Evolutionary conservation across 2,329 filamentous ascomycete genomes (phyloP), one percentile per base, ranked within the genome.

Genomic region (Curvularia lunata): DNA sequence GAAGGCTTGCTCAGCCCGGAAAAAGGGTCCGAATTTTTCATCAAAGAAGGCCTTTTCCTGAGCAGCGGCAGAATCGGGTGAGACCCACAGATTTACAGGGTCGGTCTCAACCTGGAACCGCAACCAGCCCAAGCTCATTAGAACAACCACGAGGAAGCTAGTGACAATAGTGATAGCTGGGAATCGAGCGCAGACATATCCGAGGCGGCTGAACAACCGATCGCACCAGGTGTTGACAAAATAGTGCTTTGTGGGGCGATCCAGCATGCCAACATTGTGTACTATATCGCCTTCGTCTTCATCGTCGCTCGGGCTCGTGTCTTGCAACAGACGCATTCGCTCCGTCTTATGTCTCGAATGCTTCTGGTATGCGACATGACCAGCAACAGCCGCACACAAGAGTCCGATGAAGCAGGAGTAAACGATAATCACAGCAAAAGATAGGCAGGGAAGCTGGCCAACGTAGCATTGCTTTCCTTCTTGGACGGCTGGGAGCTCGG

Each of bases 21-120:
- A 99, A 72, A 99, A 99, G 0, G 94, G 92, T 0, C 95, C 96
- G 74, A 99, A 99, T 67, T 92, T 92, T 34, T 85, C 76, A 73
- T 99, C 96, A 64, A 98, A 99, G 74, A 96, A 99, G 1, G 85
- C 85, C 79, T 99, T 99, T 75, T 99, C 94, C 73, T 92, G 85
- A 0, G 95, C 95, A 19, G 96, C 94, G 48, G 88, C 86, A 4
- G 95, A 98, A 8, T 90, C 90, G 7, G 95, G 95, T 68, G 94
- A 93, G n/a, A 99, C 95, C 95, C 95, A 99, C 8, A 99, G 81
- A 47, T 91, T 88, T 10, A 96, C 95, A 5, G 95, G 95, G 61
- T 98, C 90, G 21, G 84, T 91, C 76, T 98, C 95, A 34, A 99
- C 83, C n/a, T 91, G 84, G 70, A 99, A 99, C 43, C 86, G 86